These are phyloP conservation scores for Golubevia pallescens DNA, from an alignment of 1,284 basidiomycete genomes.

Conservation along the genomic window DNA sequence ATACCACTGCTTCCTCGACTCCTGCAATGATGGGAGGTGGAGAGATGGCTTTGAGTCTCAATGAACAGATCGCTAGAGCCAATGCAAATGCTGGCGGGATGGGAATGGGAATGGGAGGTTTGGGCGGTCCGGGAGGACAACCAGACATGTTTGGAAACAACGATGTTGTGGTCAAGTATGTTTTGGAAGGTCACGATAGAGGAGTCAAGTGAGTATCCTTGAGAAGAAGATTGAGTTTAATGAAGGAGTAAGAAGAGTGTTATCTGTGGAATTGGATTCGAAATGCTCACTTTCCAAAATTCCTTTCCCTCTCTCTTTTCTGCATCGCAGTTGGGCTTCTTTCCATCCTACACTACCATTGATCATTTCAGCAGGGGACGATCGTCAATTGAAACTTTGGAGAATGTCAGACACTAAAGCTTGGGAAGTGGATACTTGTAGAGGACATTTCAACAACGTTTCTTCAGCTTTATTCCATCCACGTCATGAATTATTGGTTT, in stretches of 20 bases:
- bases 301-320: background rate
- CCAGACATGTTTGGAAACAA: slow-evolving; percentile 63
- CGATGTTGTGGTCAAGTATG: slow-evolving; percentile 63
- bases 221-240: background rate
- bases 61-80: slow-evolving; percentile 62
- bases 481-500: slow-evolving; percentile 60
- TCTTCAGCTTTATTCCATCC: slow-evolving; percentile 61
- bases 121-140: slow-evolving; percentile 13
- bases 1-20: slow-evolving; percentile 52
- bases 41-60: slow-evolving; percentile 38
- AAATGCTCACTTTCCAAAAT: no score
- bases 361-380: slow-evolving; percentile 63
- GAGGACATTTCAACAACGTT: slow-evolving; percentile 65
- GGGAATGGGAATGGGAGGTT: background rate
- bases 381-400: slow-evolving; percentile 63
- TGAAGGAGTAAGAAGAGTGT: background rate
- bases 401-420: slow-evolving; percentile 64
- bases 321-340: slow-evolving; percentile 40
- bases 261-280: background rate
- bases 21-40: background rate
- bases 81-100: slow-evolving; percentile 26
- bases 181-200: slow-evolving; percentile 61
- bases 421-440: slow-evolving; percentile 64
- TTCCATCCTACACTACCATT: slow-evolving; percentile 63
- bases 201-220: slow-evolving; percentile 44